Evolutionary conservation across 1,139 yeast species (phyloP).

Genomic region (Komagataea norvegica): DNA sequence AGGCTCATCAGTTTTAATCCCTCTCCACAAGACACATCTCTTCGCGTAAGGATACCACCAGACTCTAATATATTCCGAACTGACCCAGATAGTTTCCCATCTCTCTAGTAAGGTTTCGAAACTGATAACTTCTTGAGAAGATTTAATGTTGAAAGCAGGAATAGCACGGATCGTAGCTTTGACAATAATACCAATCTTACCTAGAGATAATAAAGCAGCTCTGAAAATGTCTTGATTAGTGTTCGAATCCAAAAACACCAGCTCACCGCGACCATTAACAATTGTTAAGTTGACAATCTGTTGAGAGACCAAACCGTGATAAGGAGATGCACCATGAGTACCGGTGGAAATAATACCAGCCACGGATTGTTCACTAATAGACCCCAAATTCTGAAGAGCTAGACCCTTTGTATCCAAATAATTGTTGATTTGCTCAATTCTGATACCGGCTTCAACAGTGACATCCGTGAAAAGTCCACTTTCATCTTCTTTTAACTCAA

Average conservation of each 20-base stretch:
- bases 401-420: conserved; percentile 57
- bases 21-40: conserved; percentile 88
- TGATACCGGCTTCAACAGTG: conserved; percentile 87
- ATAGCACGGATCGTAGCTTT: conserved; percentile 84
- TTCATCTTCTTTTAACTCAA: conserved; percentile 38
- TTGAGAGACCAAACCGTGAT: conserved; percentile 85
- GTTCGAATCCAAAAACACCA: conserved; percentile 63
- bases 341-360: conserved; percentile 97
- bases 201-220: conserved; percentile 84
- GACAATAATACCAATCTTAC: conserved; percentile 86
- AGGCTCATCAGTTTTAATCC: conserved; percentile 60
- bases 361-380: conserved; percentile 88
- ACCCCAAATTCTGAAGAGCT: conserved; percentile 88
- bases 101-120: conserved; percentile 64
- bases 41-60: conserved; percentile 98
- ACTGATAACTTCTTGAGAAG: conserved; percentile 75
- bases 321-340: conserved; percentile 93
- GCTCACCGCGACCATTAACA: conserved; percentile 68
- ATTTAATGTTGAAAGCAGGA: conserved; percentile 77
- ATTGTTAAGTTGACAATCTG: conserved; percentile 77
- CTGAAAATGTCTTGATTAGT: conserved; percentile 67
- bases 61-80: conserved; percentile 83
- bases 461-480: conserved; percentile 76
- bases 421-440: conserved; percentile 74
- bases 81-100: conserved; percentile 79